Evolutionary conservation across 371 early-diverging fungal species (phyloP).

Genomic region (Entomophthora muscae): DNA sequence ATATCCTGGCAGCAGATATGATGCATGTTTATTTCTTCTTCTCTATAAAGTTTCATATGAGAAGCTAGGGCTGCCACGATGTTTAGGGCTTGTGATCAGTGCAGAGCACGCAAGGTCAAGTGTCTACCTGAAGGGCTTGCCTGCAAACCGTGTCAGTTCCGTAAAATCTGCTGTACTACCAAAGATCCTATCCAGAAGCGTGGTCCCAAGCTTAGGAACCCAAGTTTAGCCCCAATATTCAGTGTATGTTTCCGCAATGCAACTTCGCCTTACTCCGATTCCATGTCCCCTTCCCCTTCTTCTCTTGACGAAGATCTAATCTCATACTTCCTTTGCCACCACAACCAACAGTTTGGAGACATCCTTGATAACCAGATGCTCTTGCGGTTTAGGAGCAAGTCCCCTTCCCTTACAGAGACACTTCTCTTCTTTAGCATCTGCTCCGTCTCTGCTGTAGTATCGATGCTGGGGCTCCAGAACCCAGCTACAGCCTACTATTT

Average conservation of each 20-base stretch:
- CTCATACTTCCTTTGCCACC: not conserved
- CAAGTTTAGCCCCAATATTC: not conserved
- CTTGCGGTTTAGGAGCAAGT: not conserved
- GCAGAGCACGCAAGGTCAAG: not conserved
- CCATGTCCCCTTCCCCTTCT: not conserved
- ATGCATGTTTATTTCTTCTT: not conserved
- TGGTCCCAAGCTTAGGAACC: not conserved
- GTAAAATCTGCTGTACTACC: not conserved
- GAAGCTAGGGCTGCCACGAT: not conserved
- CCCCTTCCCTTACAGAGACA: not conserved
- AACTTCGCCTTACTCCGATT: no score
- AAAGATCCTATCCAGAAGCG: conserved; percentile 1
- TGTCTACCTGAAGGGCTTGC: not conserved
- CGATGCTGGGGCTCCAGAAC: not conserved
- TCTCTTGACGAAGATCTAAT: not conserved
- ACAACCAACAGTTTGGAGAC: not conserved
- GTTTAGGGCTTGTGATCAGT: conserved; percentile 2
- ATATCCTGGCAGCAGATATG: not conserved
- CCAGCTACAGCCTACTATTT: not conserved
- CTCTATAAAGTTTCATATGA: not conserved
- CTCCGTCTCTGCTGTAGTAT: not conserved
- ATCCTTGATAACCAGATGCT: not conserved
- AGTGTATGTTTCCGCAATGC: not conserved
- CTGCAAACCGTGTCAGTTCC: not conserved
- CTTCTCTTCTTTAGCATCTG: not conserved